These are phyloP conservation scores for Scenedesmus sp. DNA, from an alignment of 163 green algal species.

Conservation along the genomic window DNA sequence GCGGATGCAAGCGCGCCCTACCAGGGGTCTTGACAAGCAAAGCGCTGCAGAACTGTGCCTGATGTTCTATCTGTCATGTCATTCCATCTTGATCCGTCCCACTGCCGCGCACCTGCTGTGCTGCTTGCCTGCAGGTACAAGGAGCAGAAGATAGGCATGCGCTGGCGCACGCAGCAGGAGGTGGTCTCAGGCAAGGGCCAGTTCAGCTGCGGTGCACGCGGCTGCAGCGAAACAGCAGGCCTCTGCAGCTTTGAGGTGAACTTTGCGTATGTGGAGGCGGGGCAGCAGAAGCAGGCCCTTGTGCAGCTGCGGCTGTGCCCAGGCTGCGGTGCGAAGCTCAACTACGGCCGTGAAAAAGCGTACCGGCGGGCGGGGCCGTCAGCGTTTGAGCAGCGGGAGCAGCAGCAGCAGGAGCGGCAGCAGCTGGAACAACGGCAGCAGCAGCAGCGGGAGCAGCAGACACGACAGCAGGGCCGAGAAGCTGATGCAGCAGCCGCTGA, in stretches of 20 bases:
- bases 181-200: slow-evolving; percentile 86
- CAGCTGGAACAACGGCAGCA: slow-evolving; percentile 10
- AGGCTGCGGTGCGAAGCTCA: slow-evolving; percentile 83
- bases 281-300: slow-evolving; percentile 81
- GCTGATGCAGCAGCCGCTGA: neutral
- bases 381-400: slow-evolving; percentile 44
- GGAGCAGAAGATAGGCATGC: slow-evolving; percentile 44
- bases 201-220: slow-evolving; percentile 80
- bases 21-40: too few species aligned
- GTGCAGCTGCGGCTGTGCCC: slow-evolving; percentile 89
- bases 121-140: slow-evolving; percentile 49
- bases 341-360: slow-evolving; percentile 73
- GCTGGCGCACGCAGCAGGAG: slow-evolving; percentile 68
- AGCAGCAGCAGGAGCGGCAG: slow-evolving; percentile 20
- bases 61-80: neutral
- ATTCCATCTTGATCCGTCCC: neutral
- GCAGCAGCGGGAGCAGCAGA: neutral
- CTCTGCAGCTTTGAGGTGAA: slow-evolving; percentile 90
- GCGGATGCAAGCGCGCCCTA: too few species aligned
- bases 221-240: slow-evolving; percentile 69
- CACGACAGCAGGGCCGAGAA: neutral
- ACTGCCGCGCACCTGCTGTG: neutral
- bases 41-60: too few species aligned
- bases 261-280: slow-evolving; percentile 87
- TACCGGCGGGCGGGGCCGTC: slow-evolving; percentile 54